Evolutionary conservation across 2,329 filamentous ascomycete genomes (phyloP).

Genomic region (Massarina eburnea): DNA sequence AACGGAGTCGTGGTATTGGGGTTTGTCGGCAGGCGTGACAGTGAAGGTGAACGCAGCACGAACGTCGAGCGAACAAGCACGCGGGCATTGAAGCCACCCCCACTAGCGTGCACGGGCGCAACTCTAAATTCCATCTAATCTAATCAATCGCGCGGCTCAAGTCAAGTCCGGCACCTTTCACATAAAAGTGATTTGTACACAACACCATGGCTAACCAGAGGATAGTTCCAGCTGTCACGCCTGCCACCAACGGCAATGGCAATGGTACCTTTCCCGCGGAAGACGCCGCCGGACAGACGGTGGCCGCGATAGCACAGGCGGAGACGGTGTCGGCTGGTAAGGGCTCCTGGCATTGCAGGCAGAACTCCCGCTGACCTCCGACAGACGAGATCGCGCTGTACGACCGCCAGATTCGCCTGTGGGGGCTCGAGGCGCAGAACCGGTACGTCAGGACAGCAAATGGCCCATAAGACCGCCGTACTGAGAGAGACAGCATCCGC

Average conservation of each 20-base stretch:
- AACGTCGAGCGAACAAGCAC: neutral
- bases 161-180: neutral
- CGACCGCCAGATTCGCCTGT: conserved; percentile 94
- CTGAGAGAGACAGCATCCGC: conserved; percentile 65
- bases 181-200: conserved; percentile 1
- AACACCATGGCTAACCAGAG: conserved; percentile 22
- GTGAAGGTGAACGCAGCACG: neutral
- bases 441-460: conserved; percentile 51
- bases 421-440: conserved; percentile 94
- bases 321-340: conserved; percentile 46
- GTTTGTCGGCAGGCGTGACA: too few species aligned
- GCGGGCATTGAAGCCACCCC: neutral
- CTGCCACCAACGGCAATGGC: conserved; percentile 14
- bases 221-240: conserved; percentile 2
- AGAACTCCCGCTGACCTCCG: conserved; percentile 1
- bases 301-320: conserved; percentile 42
- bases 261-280: conserved; percentile 31
- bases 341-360: neutral
- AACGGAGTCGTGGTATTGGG: too few species aligned
- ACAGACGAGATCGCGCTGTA: conserved; percentile 95
- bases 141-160: conserved; percentile 1
- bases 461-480: neutral
- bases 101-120: neutral
- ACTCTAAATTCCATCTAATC: neutral
- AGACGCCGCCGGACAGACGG: conserved; percentile 39